Evolutionary conservation across 495 filamentous ascomycete genomes (phyloP).

Genomic region (Oleoguttula mirabilis): DNA sequence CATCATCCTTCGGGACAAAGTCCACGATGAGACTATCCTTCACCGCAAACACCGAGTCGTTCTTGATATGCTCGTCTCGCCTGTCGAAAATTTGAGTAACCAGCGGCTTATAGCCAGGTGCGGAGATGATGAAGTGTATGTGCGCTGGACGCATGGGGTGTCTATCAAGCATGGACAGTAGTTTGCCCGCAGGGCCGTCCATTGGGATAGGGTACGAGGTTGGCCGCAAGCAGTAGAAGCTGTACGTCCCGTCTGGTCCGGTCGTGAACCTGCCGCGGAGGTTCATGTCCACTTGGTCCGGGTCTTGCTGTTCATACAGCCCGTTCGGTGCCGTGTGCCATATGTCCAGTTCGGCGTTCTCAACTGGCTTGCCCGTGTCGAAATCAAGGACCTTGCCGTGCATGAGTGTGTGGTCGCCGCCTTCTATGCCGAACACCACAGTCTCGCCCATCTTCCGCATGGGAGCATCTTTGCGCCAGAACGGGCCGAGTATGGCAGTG

Average conservation of each 20-base stretch:
- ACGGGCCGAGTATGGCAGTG: slow-evolving; percentile 64
- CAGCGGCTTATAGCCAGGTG: slow-evolving; percentile 46
- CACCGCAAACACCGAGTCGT: slow-evolving; percentile 67
- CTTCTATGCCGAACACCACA: slow-evolving; percentile 38
- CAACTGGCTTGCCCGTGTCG: slow-evolving; percentile 45
- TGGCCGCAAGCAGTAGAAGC: slow-evolving; percentile 55
- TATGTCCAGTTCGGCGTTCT: slow-evolving; percentile 54
- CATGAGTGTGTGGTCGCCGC: slow-evolving; percentile 47
- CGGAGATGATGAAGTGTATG: slow-evolving; percentile 66
- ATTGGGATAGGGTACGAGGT: slow-evolving; percentile 59
- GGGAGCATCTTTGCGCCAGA: slow-evolving; percentile 62
- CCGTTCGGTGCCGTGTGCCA: slow-evolving; percentile 72
- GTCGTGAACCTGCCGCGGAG: slow-evolving; percentile 61
- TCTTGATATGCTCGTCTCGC: slow-evolving; percentile 45
- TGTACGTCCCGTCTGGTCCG: slow-evolving; percentile 50
- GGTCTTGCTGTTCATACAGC: slow-evolving; percentile 69
- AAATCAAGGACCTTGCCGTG: slow-evolving; percentile 51
- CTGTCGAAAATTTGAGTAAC: slow-evolving; percentile 66
- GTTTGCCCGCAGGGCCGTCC: slow-evolving; percentile 47
- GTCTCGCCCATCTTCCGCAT: slow-evolving; percentile 48
- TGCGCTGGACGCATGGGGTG: slow-evolving; percentile 76
- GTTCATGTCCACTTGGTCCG: slow-evolving; percentile 58
- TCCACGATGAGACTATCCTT: slow-evolving; percentile 62
- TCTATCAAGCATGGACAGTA: slow-evolving; percentile 48
- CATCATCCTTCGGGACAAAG: slow-evolving; percentile 47